These are phyloP conservation scores for Ramularia collo-cygni DNA, from an alignment of 2,329 filamentous ascomycete genomes.

Conservation along the genomic window DNA sequence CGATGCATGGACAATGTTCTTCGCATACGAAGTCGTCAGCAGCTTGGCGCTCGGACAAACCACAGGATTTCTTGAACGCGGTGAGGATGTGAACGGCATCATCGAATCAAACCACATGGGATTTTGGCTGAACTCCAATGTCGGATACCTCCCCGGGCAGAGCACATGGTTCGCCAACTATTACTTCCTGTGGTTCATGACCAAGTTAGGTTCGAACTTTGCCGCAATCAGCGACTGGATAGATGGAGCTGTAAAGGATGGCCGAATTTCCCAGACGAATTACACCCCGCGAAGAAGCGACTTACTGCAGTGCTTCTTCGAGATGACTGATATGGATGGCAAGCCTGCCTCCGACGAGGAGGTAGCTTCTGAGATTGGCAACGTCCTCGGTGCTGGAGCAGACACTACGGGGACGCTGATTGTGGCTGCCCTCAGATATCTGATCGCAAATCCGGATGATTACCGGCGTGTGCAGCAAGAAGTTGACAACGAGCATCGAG, in stretches of 20 bases:
- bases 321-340: conserved; percentile 33
- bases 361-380: conserved; percentile 48
- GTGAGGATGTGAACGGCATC: not conserved
- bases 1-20: not conserved
- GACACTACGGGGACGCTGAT: conserved; percentile 34
- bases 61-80: not conserved
- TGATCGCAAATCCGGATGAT: not conserved
- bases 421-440: not conserved
- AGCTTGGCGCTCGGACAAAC: not conserved
- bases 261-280: not conserved
- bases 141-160: not conserved
- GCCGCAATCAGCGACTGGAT: not conserved
- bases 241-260: not conserved
- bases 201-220: not conserved
- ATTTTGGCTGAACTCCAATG: not conserved
- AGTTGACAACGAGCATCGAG: not conserved
- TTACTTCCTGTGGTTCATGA: not conserved
- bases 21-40: not conserved
- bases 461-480: not conserved
- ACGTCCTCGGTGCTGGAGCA: conserved; percentile 38
- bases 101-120: not conserved
- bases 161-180: not conserved
- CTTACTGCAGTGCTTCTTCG: conserved; percentile 26
- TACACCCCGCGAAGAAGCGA: too few relatives aligned
- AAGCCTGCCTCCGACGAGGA: conserved; percentile 44